Conservation (phyloP, 176 grass and related monocot genomes). For the Carex parvula region DNA sequence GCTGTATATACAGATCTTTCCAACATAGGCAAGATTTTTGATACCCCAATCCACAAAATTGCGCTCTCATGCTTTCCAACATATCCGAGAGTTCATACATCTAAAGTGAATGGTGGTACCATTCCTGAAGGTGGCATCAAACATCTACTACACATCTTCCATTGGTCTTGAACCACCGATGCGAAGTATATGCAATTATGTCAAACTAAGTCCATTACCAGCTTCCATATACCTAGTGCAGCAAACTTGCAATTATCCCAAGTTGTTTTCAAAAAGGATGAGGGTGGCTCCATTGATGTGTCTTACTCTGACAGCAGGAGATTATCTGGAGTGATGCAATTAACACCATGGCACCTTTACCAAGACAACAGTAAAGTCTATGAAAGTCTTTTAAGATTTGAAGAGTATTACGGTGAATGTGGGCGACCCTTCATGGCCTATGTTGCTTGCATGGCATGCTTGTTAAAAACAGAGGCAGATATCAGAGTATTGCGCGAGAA, state of each 20-base stretch:
- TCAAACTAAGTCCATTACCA: background rate
- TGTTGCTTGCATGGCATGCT: no score
- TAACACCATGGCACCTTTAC: background rate
- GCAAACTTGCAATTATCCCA: background rate
- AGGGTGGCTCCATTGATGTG: background rate
- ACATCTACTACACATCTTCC: no score
- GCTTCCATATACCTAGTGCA: background rate
- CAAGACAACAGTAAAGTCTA: background rate
- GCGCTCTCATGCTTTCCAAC: background rate
- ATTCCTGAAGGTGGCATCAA: no score
- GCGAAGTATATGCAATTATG: background rate
- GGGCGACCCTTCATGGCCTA: no score
- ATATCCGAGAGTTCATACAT: no score
- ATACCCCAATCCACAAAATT: background rate
- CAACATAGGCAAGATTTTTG: background rate
- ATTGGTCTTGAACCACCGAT: background rate
- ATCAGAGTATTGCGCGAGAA: no score
- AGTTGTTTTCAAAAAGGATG: background rate
- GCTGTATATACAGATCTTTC: background rate
- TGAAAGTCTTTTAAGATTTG: background rate
- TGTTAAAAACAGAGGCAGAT: no score
- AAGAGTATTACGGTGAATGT: background rate
- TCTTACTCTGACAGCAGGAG: background rate
- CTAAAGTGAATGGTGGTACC: no score
- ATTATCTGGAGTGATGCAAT: background rate